Percentiles rank a stretch among this genome's conserved stretches.
Conservation (phyloP, 352 stramenopile species). For the Pythium insidiosum region DNA sequence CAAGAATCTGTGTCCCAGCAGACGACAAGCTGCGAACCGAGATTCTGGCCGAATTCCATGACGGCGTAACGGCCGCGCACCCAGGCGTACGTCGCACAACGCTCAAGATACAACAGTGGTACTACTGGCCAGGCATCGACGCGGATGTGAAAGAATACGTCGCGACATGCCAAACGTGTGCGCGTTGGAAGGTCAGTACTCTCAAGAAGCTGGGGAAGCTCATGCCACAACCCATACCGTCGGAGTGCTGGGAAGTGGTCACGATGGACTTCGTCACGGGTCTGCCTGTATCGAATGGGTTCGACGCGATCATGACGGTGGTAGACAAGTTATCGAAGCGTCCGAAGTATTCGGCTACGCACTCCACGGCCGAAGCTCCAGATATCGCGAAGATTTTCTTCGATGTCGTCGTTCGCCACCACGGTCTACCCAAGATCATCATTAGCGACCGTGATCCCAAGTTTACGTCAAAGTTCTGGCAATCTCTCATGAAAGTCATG, state of each 20-base stretch:
- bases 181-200: not conserved
- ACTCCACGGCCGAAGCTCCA: not conserved
- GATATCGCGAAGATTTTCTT: constrained; percentile 10
- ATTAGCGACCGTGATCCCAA: constrained; percentile 14
- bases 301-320: constrained; percentile 1
- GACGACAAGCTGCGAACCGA: not conserved
- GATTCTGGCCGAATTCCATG: constrained; percentile 2
- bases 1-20: not conserved
- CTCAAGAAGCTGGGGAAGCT: constrained; percentile 9
- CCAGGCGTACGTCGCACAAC: constrained; percentile 1
- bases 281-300: constrained; percentile 8
- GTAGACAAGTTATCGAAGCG: constrained; percentile 11
- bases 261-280: constrained; percentile 11
- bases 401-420: constrained; percentile 9
- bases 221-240: constrained; percentile 3
- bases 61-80: constrained; percentile 1
- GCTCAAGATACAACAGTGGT: constrained; percentile 3
- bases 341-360: constrained; percentile 8
- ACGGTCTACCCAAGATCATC: constrained; percentile 9
- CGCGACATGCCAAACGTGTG: constrained; percentile 5
- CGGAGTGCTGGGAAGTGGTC: constrained; percentile 14
- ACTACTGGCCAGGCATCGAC: constrained; percentile 6
- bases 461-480: constrained; percentile 19
- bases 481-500: constrained; percentile 12
- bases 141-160: constrained; percentile 10